Conservation (phyloP, 2,329 filamentous ascomycete genomes). For the Whalleya microplaca region DNA sequence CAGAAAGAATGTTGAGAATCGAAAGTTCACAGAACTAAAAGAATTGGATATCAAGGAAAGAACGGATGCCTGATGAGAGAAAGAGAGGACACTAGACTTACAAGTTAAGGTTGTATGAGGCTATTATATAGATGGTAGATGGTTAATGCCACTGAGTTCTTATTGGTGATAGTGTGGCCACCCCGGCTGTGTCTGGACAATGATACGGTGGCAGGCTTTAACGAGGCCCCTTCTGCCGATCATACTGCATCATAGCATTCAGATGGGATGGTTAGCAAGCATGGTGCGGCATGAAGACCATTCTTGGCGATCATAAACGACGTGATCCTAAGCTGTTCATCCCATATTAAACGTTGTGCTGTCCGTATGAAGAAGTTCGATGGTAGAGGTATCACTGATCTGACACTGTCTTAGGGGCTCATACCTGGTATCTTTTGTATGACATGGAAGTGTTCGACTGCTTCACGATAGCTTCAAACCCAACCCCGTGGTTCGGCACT, state of each 20-base stretch:
- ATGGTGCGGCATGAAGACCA: constrained; percentile 21
- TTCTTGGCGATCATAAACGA: constrained; percentile 2
- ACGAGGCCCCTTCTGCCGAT: constrained; percentile 31
- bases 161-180: constrained; percentile 2
- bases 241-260: constrained; percentile 24
- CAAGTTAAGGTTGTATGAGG: constrained; percentile 13
- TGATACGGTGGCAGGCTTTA: constrained; percentile 16
- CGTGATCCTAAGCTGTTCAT: constrained; percentile 7
- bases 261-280: constrained; percentile 25
- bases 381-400: not conserved
- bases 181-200: not conserved
- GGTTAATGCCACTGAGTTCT: constrained; percentile 3
- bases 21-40: constrained; percentile 45
- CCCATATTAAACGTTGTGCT: constrained; percentile 8
- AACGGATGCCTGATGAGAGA: constrained; percentile 32
- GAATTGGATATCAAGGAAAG: constrained; percentile 35
- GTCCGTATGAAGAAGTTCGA: not conserved
- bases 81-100: constrained; percentile 17
- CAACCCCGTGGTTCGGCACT: not conserved
- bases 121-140: constrained; percentile 31
- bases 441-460: not conserved
- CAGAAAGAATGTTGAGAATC: constrained; percentile 39
- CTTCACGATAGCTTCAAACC: not conserved
- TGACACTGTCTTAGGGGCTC: not conserved
- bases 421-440: not conserved